Percentiles rank a stretch among this genome's conserved stretches.
These are phyloP conservation scores for Nicotiana rustica DNA, from an alignment of 305 asterid genomes.

Conservation along the genomic window DNA sequence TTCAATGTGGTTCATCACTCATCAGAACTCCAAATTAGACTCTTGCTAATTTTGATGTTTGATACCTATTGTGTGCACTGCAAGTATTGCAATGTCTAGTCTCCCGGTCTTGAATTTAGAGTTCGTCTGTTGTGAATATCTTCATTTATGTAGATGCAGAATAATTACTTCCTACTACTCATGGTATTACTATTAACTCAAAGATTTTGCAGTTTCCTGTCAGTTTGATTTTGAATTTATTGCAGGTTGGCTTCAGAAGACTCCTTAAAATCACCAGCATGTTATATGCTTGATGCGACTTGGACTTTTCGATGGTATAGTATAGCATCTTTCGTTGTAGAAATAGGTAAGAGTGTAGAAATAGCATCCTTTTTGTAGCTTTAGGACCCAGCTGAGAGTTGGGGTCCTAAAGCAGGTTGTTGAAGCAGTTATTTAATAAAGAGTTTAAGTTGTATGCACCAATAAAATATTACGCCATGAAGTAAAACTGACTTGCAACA, in stretches of 20 bases:
- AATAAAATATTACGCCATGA: not conserved
- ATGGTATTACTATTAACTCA: not conserved
- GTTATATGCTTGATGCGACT: not conserved
- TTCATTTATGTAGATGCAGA: not conserved
- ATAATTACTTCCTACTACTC: not conserved
- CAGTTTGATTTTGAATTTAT: constrained; percentile 8
- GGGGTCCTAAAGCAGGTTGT: constrained; percentile 5
- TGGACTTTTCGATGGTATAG: not conserved
- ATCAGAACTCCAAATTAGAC: not conserved
- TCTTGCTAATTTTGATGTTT: not conserved
- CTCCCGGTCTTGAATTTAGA: not conserved
- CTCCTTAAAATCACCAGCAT: not conserved
- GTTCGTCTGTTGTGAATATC: not conserved
- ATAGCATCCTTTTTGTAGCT: not conserved
- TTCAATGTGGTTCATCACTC: not conserved
- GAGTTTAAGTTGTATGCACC: not conserved
- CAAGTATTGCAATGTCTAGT: not conserved
- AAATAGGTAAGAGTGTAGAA: constrained; percentile 4
- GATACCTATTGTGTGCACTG: not conserved
- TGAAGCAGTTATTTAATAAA: not conserved
- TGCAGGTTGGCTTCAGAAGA: not conserved
- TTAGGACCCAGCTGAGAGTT: not conserved
- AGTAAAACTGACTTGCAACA: not conserved
- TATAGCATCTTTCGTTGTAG: not conserved
- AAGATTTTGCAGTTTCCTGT: not conserved